phyloP scores from a whole-genome alignment of 768 basidiomycete genomes.

The Nevesoporus exiguus region DNA sequence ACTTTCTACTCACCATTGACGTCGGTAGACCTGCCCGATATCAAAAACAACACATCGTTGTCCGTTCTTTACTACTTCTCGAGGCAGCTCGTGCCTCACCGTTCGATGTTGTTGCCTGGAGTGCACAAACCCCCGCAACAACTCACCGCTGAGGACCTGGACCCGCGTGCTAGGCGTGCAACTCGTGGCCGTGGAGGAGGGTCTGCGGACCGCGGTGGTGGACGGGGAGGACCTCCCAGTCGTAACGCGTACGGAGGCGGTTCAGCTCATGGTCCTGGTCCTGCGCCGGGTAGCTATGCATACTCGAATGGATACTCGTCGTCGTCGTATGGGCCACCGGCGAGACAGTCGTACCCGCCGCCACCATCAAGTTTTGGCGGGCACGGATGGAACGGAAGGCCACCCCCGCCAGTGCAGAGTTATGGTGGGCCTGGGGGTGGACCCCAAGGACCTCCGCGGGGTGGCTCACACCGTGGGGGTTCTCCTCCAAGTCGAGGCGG shows the following conservation, averaged over 20 bases:
- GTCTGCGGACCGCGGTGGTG: slow-evolving; percentile 35
- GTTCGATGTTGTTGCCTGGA: slow-evolving; percentile 77
- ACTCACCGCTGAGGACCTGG: slow-evolving; percentile 69
- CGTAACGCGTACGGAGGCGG: slow-evolving; percentile 24
- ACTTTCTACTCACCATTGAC: slow-evolving; percentile 79
- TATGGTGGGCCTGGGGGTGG: slow-evolving; percentile 35
- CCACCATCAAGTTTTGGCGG: slow-evolving; percentile 29
- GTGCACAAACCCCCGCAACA: slow-evolving; percentile 55
- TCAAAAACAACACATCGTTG: slow-evolving; percentile 82
- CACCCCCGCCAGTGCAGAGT: slow-evolving; percentile 26
- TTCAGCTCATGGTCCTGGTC: slow-evolving; percentile 2
- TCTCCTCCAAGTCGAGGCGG: slow-evolving; percentile 20
- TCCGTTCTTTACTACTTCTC: slow-evolving; percentile 91
- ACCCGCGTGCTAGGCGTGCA: slow-evolving; percentile 52
- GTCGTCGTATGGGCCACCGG: slow-evolving; percentile 19
- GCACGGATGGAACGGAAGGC: slow-evolving; percentile 32
- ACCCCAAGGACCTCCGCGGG: slow-evolving; percentile 24
- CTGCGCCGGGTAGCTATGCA: slow-evolving; percentile 4
- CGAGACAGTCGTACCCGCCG: slow-evolving; percentile 20
- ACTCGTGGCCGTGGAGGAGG: slow-evolving; percentile 45
- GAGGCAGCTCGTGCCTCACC: slow-evolving; percentile 79
- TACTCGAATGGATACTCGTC: slow-evolving; percentile 20
- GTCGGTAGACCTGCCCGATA: slow-evolving; percentile 62
- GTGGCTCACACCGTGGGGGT: slow-evolving; percentile 27
- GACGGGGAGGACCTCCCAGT: slow-evolving; percentile 30